Percentiles rank a stretch among this genome's conserved stretches.
Conservation (phyloP, 2,329 filamentous ascomycete species). For the Alternaria gansuensis region DNA sequence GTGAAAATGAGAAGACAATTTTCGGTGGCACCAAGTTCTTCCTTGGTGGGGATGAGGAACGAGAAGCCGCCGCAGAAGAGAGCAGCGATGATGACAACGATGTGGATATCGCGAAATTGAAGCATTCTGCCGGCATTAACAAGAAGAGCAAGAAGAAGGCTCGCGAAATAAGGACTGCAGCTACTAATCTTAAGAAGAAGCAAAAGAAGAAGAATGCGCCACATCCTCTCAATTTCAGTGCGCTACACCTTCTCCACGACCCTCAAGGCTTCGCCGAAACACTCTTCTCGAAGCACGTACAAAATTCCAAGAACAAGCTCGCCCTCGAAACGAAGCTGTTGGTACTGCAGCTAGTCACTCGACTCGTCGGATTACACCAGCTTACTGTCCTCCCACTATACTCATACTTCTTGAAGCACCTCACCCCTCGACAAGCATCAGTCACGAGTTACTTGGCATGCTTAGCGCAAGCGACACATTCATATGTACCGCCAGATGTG, state of each 20-base stretch:
- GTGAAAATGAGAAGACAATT: conserved; percentile 92
- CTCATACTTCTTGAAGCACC: conserved; percentile 67
- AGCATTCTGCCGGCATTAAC: conserved; percentile 89
- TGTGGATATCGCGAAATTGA: conserved; percentile 79
- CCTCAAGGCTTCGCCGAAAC: conserved; percentile 92
- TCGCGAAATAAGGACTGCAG: conserved; percentile 79
- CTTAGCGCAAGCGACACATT: conserved; percentile 89
- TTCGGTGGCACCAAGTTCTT: conserved; percentile 91
- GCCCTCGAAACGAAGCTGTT: conserved; percentile 87
- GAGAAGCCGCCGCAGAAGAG: conserved; percentile 85
- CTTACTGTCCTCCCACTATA: conserved; percentile 89
- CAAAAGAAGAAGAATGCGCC: conserved; percentile 89
- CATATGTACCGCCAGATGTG: conserved; percentile 88
- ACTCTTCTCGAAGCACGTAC: conserved; percentile 89
- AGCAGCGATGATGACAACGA: conserved; percentile 79
- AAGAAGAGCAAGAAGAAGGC: conserved; percentile 94
- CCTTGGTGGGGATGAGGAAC: conserved; percentile 92
- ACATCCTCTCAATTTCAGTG: conserved; percentile 93
- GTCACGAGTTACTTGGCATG: conserved; percentile 95
- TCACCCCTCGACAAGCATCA: conserved; percentile 68
- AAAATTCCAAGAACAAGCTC: conserved; percentile 84
- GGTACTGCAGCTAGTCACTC: conserved; percentile 89
- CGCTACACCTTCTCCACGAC: conserved; percentile 90
- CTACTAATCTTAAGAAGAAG: conserved; percentile 78
- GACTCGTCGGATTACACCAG: conserved; percentile 91